A percentile compares a stretch with the other conserved stretches of the same genome.
Evolutionary conservation across 2,329 filamentous ascomycete genomes (phyloP).

Genomic region (Trichothecium sympodiale): DNA sequence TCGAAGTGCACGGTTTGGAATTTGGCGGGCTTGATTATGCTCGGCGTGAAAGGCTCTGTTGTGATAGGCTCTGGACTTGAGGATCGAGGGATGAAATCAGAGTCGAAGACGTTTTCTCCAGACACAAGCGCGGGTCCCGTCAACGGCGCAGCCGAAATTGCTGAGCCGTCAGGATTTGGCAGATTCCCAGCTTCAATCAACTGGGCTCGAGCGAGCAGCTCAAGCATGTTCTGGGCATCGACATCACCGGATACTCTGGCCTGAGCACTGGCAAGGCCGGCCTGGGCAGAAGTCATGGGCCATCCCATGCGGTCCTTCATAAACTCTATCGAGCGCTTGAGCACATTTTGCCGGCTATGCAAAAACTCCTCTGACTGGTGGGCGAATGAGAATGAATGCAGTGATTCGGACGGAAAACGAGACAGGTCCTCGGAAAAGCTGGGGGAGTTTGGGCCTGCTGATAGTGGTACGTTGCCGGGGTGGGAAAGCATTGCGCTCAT

Average conservation of each 20-base stretch:
- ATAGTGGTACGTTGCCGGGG: constrained; percentile 39
- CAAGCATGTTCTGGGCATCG: constrained; percentile 83
- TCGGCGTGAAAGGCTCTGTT: neutral
- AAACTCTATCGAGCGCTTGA: constrained; percentile 91
- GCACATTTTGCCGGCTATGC: constrained; percentile 81
- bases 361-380: constrained; percentile 89
- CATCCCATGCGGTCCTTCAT: constrained; percentile 88
- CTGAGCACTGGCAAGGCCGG: constrained; percentile 72
- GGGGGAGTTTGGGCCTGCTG: constrained; percentile 59
- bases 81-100: constrained; percentile 54
- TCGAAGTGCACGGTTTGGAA: constrained; percentile 7
- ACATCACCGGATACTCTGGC: constrained; percentile 72
- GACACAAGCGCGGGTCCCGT: constrained; percentile 69
- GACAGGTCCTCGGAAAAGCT: constrained; percentile 79
- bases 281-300: constrained; percentile 53
- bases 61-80: constrained; percentile 32
- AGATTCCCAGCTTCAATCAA: constrained; percentile 60
- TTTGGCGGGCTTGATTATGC: constrained; percentile 7
- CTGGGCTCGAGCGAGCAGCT: constrained; percentile 72
- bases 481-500: constrained; percentile 56
- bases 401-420: constrained; percentile 86
- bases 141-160: constrained; percentile 44
- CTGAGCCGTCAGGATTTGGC: constrained; percentile 32
- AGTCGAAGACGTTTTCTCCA: constrained; percentile 75
- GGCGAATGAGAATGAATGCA: constrained; percentile 97